Conservation (phyloP, 164 flowering plant genomes). For the Piper betle region DNA sequence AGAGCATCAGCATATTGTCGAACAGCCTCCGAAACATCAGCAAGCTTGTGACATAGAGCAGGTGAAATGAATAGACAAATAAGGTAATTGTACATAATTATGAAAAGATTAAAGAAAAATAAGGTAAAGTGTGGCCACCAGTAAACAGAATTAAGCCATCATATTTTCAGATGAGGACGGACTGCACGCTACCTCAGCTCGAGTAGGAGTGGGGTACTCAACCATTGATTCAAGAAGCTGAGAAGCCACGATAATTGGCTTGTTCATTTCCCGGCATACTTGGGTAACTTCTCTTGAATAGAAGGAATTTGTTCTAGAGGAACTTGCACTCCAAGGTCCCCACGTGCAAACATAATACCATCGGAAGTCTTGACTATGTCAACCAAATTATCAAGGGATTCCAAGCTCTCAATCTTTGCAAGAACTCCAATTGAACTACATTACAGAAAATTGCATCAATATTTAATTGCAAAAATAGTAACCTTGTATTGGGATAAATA, state of each 20-base stretch:
- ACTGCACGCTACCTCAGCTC: constrained; percentile 63
- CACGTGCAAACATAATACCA: constrained; percentile 91
- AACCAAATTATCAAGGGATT: constrained; percentile 53
- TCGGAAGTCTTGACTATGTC: constrained; percentile 76
- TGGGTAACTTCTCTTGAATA: constrained; percentile 47
- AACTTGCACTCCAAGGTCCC: constrained; percentile 88
- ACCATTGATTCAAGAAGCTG: constrained; percentile 93
- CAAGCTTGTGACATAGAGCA: constrained; percentile 34
- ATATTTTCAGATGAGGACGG: background rate
- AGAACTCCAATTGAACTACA: constrained; percentile 49
- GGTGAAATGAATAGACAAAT: background rate
- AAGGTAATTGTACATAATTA: background rate
- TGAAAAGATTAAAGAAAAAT: background rate
- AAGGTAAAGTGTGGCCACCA: background rate
- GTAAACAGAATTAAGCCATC: background rate
- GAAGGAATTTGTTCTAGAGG: constrained; percentile 83
- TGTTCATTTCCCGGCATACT: constrained; percentile 66
- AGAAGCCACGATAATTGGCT: constrained; percentile 92
- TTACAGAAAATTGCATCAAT: constrained; percentile 2
- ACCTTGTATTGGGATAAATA: background rate
- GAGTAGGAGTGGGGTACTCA: constrained; percentile 86
- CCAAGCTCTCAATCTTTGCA: constrained; percentile 83
- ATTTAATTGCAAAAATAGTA: background rate
- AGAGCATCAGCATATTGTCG: constrained; percentile 81
- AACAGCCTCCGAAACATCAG: constrained; percentile 91